Conservation (phyloP, 305 asterid species). For the Withania somnifera region DNA sequence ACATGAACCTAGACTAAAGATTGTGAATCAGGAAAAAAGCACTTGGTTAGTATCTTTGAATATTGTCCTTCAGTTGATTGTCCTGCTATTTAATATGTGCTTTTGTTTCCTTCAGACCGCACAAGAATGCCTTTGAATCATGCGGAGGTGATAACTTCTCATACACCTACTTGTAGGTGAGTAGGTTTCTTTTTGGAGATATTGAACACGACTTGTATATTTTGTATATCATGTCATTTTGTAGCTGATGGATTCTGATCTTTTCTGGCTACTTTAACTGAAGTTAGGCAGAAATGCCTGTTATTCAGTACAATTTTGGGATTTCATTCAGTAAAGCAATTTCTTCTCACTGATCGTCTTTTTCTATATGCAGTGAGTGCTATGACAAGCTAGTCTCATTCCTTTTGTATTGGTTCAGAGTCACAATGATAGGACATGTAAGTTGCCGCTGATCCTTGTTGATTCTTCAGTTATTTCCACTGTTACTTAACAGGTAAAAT, state of each 20-base stretch:
- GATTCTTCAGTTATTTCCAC: slow-evolving; percentile 17
- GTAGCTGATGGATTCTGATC: neutral
- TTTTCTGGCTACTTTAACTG: too few species aligned
- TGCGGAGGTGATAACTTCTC: slow-evolving; percentile 59
- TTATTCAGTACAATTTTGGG: neutral
- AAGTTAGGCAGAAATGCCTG: neutral
- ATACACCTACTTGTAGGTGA: slow-evolving; percentile 63
- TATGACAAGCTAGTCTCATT: slow-evolving; percentile 67
- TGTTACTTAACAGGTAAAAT: slow-evolving; percentile 43
- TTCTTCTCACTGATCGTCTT: slow-evolving; percentile 4
- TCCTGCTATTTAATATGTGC: neutral
- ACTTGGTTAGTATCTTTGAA: neutral
- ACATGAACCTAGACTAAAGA: neutral
- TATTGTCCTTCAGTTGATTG: neutral
- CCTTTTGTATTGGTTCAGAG: slow-evolving; percentile 88
- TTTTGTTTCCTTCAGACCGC: slow-evolving; percentile 45
- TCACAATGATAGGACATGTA: slow-evolving; percentile 63
- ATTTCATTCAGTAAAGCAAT: neutral
- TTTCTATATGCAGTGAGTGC: slow-evolving; percentile 53
- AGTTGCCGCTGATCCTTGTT: slow-evolving; percentile 18
- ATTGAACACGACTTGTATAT: neutral
- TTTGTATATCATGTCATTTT: neutral
- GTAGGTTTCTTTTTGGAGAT: slow-evolving; percentile 6
- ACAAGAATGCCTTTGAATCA: slow-evolving; percentile 66
- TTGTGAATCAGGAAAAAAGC: neutral